These are phyloP conservation scores for Daldinia caldariorum DNA, from an alignment of 495 filamentous ascomycete species.

Conservation along the genomic window DNA sequence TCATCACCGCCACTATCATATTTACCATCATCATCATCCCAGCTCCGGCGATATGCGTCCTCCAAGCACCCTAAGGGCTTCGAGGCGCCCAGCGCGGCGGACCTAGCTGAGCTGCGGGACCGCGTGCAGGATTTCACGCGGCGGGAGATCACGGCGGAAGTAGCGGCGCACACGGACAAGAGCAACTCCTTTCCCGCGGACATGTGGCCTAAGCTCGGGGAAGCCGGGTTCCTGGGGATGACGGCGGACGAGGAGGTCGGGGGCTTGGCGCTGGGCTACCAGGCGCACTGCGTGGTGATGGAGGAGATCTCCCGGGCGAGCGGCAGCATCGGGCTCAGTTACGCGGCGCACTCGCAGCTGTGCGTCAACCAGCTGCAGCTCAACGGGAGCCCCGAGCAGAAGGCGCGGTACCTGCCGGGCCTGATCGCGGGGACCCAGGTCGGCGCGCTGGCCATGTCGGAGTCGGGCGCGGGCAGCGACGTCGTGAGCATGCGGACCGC, in stretches of 20 bases:
- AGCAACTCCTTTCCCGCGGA: constrained; percentile 86
- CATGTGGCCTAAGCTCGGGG: constrained; percentile 95
- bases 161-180: constrained; percentile 83
- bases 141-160: constrained; percentile 82
- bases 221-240: constrained; percentile 90
- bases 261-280: constrained; percentile 91
- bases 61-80: constrained; percentile 91
- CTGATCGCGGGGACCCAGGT: constrained; percentile 84
- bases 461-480: constrained; percentile 89
- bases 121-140: constrained; percentile 91
- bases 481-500: constrained; percentile 95
- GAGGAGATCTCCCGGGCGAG: constrained; percentile 75
- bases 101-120: constrained; percentile 86
- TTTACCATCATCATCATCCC: constrained; percentile 28
- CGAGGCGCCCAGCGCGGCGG: constrained; percentile 74
- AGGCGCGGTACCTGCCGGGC: constrained; percentile 79
- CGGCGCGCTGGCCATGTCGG: constrained; percentile 94
- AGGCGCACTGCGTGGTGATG: constrained; percentile 96
- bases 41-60: constrained; percentile 58
- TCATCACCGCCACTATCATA: constrained; percentile 23
- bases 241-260: constrained; percentile 95
- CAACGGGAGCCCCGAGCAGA: constrained; percentile 84
- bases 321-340: constrained; percentile 89
- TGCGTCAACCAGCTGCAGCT: constrained; percentile 97
- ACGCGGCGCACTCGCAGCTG: constrained; percentile 95